phyloP scores from a whole-genome alignment of 1,284 basidiomycete genomes.

The Moniliella sp. region DNA sequence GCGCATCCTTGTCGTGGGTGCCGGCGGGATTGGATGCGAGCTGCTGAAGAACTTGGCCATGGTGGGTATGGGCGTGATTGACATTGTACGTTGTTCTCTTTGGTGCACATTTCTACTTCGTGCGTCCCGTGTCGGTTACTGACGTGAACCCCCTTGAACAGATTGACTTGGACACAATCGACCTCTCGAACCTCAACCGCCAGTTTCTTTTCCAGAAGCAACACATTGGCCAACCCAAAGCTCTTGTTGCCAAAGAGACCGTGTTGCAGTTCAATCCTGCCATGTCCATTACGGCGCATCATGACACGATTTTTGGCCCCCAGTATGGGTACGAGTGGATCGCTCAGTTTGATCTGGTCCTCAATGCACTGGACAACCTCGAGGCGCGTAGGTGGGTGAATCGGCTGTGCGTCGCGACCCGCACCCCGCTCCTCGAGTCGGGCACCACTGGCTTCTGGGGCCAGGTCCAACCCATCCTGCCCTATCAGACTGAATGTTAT shows the following conservation, averaged over 20 bases:
- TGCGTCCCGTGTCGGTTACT: neutral
- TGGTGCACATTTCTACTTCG: neutral
- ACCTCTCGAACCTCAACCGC: slow-evolving; percentile 88
- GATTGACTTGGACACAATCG: slow-evolving; percentile 92
- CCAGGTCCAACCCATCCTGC: slow-evolving; percentile 42
- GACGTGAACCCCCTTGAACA: slow-evolving; percentile 2
- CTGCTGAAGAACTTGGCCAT: slow-evolving; percentile 85
- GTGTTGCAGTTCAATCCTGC: slow-evolving; percentile 78
- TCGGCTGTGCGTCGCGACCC: slow-evolving; percentile 79
- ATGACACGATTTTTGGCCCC: slow-evolving; percentile 83
- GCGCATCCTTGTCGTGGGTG: slow-evolving; percentile 61
- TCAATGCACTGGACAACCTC: slow-evolving; percentile 82
- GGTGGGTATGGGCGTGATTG: slow-evolving; percentile 75
- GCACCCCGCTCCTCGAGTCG: slow-evolving; percentile 76
- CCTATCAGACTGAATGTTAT: slow-evolving; percentile 28
- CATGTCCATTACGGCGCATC: slow-evolving; percentile 65
- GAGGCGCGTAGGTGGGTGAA: slow-evolving; percentile 43
- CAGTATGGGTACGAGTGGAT: slow-evolving; percentile 81
- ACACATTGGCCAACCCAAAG: slow-evolving; percentile 88
- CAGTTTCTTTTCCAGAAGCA: slow-evolving; percentile 95
- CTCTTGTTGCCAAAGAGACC: slow-evolving; percentile 69
- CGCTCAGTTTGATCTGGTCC: slow-evolving; percentile 64
- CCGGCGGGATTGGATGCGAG: slow-evolving; percentile 92
- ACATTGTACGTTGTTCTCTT: slow-evolving; percentile 37
- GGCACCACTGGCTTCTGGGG: slow-evolving; percentile 90